Base-by-base conservation (phyloP, 495 filamentous ascomycete genomes). In the Chaetomium cochliodes region DNA sequence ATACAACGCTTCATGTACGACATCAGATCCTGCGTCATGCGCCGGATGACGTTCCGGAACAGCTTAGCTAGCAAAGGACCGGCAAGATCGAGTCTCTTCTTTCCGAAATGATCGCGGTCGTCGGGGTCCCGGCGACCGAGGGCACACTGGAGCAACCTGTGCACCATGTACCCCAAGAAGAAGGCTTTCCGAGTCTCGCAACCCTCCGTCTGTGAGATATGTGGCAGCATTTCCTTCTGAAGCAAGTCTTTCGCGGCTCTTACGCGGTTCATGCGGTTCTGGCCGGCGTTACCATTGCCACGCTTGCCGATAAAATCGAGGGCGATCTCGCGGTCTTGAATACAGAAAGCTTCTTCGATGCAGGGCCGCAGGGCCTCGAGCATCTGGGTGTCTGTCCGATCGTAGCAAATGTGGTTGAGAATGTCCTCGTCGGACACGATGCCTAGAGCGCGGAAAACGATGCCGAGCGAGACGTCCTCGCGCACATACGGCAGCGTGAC, bases 121-220 rank as follows among this genome's bases (percentile, higher is more conserved):
- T 99, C 94, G 20, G 90, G 89, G 70, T 97, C 96, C 51, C 90
- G 86, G 60, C 96, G 88, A 50, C 94, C 94, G 22, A 98, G 81
- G 49, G 90, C 90, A 74, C 92, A 96, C 72, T 96, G 92, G 2
- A 99, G 82, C 65, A 99, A 85, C 71, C 91, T 86, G 76, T 98
- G 92, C 50, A 97, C 90, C 96, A 99, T 98, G 76, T 98, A 99
- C 33, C 96, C 94, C 42, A 99, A 80, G 85, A 98, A 99, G 81
- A 97, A 98, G 6, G 94, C 94, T 75, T 99, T 99, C 30, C 91
- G 81, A 1, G 93, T 97, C 72, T 98, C 94, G 70, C 92, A 96
- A n/a, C 94, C 94, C 75, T 97, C 92, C 58, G 84, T 87, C 72
- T 98, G 96, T 2, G 93, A 96, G 52, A 99, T 97, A 70, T 99